A percentile compares a stretch with the other conserved stretches of the same genome.
Evolutionary conservation across 2,329 filamentous ascomycete species (phyloP).

Genomic region (Juglanconis oblonga): DNA sequence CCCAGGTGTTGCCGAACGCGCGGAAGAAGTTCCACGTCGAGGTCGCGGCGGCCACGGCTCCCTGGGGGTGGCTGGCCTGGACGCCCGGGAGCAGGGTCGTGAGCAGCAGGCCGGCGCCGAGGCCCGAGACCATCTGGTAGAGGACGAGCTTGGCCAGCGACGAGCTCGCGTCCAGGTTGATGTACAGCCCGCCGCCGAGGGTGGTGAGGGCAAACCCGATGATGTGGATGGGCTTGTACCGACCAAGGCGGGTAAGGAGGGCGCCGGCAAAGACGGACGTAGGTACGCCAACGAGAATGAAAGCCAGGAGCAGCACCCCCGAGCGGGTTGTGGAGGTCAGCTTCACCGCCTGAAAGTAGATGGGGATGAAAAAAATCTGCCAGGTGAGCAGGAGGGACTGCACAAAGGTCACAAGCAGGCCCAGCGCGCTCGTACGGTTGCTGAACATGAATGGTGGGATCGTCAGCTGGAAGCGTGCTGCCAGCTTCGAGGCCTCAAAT

Average conservation of each 20-base stretch:
- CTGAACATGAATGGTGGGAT: constrained; percentile 43
- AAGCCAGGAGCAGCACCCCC: constrained; percentile 26
- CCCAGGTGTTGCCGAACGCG: background rate
- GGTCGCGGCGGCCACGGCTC: background rate
- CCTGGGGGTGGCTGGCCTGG: background rate
- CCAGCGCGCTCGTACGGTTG: constrained; percentile 33
- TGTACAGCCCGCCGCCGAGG: background rate
- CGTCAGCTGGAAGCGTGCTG: constrained; percentile 24
- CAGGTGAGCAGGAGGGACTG: constrained; percentile 32
- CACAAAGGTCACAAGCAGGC: constrained; percentile 33
- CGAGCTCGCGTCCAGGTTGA: background rate
- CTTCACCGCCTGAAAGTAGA: constrained; percentile 43
- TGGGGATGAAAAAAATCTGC: constrained; percentile 34
- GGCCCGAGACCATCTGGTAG: background rate
- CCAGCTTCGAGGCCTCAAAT: constrained; percentile 3
- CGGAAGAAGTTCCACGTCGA: background rate
- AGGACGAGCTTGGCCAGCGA: background rate
- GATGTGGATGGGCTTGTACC: constrained; percentile 25
- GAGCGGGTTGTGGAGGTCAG: constrained; percentile 24
- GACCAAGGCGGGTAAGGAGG: constrained; percentile 16
- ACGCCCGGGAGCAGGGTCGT: background rate
- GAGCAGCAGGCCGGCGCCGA: background rate
- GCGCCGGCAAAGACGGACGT: constrained; percentile 16
- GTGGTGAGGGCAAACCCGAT: background rate
- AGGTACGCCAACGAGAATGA: constrained; percentile 7